Conservation (phyloP, 75 land plant species). For the Cryptomeria japonica region DNA sequence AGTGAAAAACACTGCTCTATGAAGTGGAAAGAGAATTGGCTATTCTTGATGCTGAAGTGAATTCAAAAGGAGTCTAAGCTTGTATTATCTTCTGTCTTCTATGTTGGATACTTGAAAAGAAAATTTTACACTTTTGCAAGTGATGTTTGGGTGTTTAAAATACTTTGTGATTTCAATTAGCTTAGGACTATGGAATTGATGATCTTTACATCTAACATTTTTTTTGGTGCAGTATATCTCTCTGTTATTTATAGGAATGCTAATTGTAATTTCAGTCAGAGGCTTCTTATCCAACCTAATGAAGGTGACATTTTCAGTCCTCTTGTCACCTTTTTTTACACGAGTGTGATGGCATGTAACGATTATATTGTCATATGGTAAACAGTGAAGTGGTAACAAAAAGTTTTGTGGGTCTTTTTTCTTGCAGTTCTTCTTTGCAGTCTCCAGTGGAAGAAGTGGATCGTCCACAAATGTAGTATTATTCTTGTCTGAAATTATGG, state of each 20-base stretch:
- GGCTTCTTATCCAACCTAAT: slow-evolving; percentile 83
- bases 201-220: neutral
- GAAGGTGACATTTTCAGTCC: slow-evolving; percentile 54
- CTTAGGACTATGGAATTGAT: neutral
- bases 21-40: neutral
- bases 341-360: neutral
- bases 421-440: slow-evolving; percentile 81
- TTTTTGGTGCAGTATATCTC: slow-evolving; percentile 74
- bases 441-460: slow-evolving; percentile 82
- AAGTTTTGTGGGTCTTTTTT: neutral
- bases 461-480: slow-evolving; percentile 92
- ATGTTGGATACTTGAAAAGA: neutral
- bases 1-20: neutral
- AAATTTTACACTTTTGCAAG: neutral
- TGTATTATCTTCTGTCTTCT: neutral
- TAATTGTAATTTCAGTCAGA: slow-evolving; percentile 83
- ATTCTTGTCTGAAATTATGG: slow-evolving; percentile 94
- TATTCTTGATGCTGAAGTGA: neutral
- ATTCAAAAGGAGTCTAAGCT: neutral
- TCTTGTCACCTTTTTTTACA: neutral
- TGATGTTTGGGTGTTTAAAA: neutral
- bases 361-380: neutral
- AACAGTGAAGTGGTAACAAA: neutral
- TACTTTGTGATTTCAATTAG: neutral
- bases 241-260: slow-evolving; percentile 86